Conservation (phyloP, 305 asterid species). For the Stenogyne calaminthoides region DNA sequence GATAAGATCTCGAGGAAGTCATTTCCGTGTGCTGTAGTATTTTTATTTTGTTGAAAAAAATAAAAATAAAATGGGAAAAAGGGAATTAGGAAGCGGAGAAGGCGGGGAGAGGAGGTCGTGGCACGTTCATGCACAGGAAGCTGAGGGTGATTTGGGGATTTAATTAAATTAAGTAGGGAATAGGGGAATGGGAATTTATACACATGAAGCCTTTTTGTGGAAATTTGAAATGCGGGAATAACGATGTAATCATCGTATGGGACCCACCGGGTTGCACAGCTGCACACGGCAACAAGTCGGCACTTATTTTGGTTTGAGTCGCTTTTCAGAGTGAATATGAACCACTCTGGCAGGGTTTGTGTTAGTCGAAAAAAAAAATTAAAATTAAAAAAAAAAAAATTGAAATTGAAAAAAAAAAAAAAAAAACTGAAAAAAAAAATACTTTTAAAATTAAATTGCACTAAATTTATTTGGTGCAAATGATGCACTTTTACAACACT, state of each 20-base stretch:
- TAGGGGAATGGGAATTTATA: background rate
- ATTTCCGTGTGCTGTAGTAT: slow-evolving; percentile 22
- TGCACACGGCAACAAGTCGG: too few relatives aligned
- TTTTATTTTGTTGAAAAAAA: background rate
- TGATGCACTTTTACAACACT: too few relatives aligned
- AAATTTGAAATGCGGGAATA: slow-evolving; percentile 32
- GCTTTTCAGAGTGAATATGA: too few relatives aligned
- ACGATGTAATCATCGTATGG: slow-evolving; percentile 38
- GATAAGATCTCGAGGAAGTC: slow-evolving; percentile 37
- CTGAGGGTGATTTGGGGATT: background rate
- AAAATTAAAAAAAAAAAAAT: too few relatives aligned
- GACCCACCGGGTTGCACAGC: background rate
- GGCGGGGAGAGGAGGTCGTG: slow-evolving; percentile 50
- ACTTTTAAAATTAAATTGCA: too few relatives aligned
- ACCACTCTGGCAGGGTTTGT: too few relatives aligned
- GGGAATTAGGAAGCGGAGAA: slow-evolving; percentile 36
- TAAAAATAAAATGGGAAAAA: background rate
- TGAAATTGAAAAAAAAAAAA: too few relatives aligned
- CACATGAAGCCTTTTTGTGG: slow-evolving; percentile 21
- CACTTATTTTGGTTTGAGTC: too few relatives aligned
- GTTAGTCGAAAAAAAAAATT: too few relatives aligned
- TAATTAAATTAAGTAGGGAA: background rate
- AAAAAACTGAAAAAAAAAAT: too few relatives aligned
- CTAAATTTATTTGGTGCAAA: too few relatives aligned
- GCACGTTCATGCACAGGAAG: slow-evolving; percentile 39